These are phyloP conservation scores for Corniculantispora saksenae DNA, from an alignment of 2,329 filamentous ascomycete species.

Conservation along the genomic window DNA sequence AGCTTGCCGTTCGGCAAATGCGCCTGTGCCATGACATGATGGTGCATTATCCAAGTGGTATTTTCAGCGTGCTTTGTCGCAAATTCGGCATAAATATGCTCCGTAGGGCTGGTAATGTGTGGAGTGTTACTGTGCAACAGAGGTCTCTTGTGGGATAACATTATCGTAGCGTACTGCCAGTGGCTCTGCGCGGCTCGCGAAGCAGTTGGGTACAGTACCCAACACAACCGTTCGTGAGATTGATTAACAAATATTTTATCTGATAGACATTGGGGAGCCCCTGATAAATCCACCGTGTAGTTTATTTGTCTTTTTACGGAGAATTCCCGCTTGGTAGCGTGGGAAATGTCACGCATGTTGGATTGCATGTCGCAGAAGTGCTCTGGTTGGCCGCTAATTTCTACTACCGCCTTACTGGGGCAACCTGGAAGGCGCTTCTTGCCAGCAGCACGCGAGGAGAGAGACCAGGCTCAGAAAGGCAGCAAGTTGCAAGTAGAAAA, in stretches of 20 bases:
- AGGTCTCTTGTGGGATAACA: neutral
- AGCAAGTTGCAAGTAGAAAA: conserved; percentile 9
- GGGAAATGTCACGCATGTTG: neutral
- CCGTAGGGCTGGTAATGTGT: conserved; percentile 3
- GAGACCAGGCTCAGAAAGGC: conserved; percentile 6
- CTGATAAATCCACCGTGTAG: neutral
- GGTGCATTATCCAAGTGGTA: no score
- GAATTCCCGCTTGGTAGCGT: neutral
- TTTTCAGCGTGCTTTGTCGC: no score
- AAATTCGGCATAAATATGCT: neutral
- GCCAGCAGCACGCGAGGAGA: neutral
- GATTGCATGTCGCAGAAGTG: neutral
- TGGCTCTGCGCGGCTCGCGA: neutral
- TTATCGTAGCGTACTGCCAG: neutral
- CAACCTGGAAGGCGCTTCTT: neutral
- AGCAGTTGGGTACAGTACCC: conserved; percentile 2
- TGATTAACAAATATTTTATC: neutral
- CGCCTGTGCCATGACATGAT: no score
- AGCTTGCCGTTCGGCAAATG: neutral
- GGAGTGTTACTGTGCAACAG: no score
- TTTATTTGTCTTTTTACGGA: neutral
- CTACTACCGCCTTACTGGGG: neutral
- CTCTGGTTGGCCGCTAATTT: neutral
- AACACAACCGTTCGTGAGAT: neutral
- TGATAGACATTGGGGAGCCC: no score